phyloP scores from a whole-genome alignment of 176 grass and related monocot genomes.

The Carex scoparia region DNA sequence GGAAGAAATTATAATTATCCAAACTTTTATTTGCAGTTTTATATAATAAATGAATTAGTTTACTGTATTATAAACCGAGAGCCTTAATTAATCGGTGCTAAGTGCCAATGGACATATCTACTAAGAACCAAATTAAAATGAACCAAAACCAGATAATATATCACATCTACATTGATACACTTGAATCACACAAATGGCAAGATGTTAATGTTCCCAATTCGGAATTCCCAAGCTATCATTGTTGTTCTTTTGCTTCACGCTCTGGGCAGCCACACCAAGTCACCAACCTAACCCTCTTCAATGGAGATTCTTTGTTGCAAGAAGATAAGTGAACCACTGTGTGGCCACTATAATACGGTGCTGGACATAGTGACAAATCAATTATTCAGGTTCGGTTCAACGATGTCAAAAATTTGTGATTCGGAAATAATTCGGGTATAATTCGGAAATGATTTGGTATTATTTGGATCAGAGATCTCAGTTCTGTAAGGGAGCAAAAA shows the following conservation, averaged over 20 bases:
- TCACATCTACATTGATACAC: background rate
- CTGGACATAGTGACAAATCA: too few species aligned
- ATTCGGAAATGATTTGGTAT: too few species aligned
- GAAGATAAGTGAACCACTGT: background rate
- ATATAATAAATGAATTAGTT: background rate
- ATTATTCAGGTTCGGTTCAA: too few species aligned
- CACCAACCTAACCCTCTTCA: background rate
- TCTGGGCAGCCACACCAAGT: background rate
- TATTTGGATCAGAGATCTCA: too few species aligned
- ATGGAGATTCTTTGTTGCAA: background rate
- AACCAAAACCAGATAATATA: background rate
- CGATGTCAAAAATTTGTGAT: too few species aligned
- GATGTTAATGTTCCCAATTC: background rate
- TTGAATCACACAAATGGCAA: constrained; percentile 3
- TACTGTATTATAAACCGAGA: background rate
- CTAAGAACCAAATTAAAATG: background rate
- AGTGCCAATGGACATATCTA: background rate
- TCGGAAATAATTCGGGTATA: too few species aligned
- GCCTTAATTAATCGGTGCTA: background rate
- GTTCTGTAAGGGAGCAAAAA: too few species aligned
- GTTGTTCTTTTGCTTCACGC: background rate
- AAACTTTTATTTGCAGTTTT: background rate
- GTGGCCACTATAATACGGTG: background rate
- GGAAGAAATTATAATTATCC: too few species aligned
- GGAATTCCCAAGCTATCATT: background rate